Evolutionary conservation across 2,329 filamentous ascomycete genomes (phyloP), one percentile per base, ranked within the genome.

Genomic region (Alternaria metachromatica): DNA sequence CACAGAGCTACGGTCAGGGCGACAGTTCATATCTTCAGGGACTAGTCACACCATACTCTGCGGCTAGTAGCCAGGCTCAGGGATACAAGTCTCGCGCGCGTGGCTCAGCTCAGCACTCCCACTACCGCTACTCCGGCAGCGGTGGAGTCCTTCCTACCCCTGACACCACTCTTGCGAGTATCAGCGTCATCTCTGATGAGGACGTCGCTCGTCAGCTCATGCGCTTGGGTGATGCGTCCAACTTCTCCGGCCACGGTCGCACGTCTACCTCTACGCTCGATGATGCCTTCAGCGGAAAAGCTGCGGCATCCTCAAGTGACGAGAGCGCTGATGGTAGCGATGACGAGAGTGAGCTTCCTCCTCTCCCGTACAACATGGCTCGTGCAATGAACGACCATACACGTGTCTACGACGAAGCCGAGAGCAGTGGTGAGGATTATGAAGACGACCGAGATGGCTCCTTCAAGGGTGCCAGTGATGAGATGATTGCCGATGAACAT

Each of bases 181-280:
- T 69, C 51, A 98, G 95, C 82, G 96, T 93, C 80, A 95, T 99
- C 80, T 98, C 95, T 13, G 96, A 99, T 78, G 96, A 99, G 81
- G 96, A 99, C 81, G 96, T 98, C 66, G 96, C 96, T 61, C 90
- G 97, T 77, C 96, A 98, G 82, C 86, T 99, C 75, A 98, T 99
- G 90, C 92, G 95, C 72, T 87, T 99, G 58, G 94, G 96, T 49
- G 94, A 97, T 78, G 93, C 94, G 72, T 96, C 94, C 60, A 97
- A 97, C 78, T 91, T 96, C 75, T 97, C 94, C 8, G 77, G 75
- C 2, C 93, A 97, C 74, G 94, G 94, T 58, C 92, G 95, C 70
- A 97, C 93, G 4, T 97, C 95, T 9, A 93, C 94, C 7, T 97
- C 95, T 1, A 97, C 95, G 6, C 84, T 96, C 60, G 95, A 98